Base-by-base conservation (phyloP, 768 basidiomycete species). In the Tulasnella sp. region DNA sequence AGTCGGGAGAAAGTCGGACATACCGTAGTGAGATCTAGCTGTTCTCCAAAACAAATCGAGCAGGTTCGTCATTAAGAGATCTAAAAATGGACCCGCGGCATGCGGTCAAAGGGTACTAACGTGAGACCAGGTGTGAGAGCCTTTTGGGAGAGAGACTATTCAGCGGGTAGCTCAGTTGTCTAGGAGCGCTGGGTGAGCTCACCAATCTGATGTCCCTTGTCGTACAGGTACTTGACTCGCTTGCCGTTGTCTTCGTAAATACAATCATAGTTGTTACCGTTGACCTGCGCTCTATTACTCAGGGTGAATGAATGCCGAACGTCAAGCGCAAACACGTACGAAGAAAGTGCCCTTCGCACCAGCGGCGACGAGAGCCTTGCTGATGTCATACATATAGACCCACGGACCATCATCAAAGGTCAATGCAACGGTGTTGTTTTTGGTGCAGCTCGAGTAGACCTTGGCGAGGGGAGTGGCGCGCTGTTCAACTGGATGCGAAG, bases 371-470 rank as follows among this genome's bases (percentile, higher is more conserved):
- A 73, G 72, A 1, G 65, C 65, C 32, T 73, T 47, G 69, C 34
- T 34, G 62, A 75, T 70, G 59, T 72, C 71, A 32, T 70, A 69
- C 63, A 70, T 72, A 71, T 74, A 75, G 40, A 71, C 42, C 36
- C 69, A 75, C 3, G 76, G 75, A 26, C 76, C 76, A 71, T 75
- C 76, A 70, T 76, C 65, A 44, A 70, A 73, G 35, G 72, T 71
- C 26, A 73, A 37, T 26, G 72, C 72, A n/a, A 73, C 65, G 9
- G 64, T 66, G 22, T 73, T 73, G 26, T 35, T 19, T 16, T 71
- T 67, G 64, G 37, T 34, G 67, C 72, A 73, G 32, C 35, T 44
- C 7, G 72, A 69, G 69, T 41, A 44, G 65, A 73, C 41, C 4
- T 39, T 39, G 41, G 72, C 72, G 26, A 73, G 34, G 41, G 67